Percentiles rank a stretch among this genome's conserved stretches.
phyloP scores from a whole-genome alignment of 2,329 filamentous ascomycete genomes.

The Periconia digitata region DNA sequence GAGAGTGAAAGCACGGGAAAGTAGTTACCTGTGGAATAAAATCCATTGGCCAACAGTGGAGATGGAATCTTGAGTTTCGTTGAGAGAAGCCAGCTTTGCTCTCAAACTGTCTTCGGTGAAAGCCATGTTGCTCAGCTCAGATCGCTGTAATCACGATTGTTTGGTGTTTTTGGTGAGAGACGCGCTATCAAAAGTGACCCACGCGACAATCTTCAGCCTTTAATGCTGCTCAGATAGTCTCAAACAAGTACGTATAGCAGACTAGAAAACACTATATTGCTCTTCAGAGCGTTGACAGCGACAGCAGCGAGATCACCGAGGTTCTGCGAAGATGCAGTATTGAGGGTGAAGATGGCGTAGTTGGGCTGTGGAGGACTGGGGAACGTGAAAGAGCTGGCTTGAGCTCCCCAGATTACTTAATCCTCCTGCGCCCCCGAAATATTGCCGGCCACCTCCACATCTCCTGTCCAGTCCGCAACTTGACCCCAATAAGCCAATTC shows the following conservation, averaged over 20 bases:
- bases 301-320: background rate
- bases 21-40: slow-evolving; percentile 87
- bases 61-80: slow-evolving; percentile 97
- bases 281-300: slow-evolving; percentile 1
- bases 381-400: background rate
- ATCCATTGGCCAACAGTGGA: slow-evolving; percentile 98
- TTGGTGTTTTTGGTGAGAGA: background rate
- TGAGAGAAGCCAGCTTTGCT: slow-evolving; percentile 90
- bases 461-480: background rate
- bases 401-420: background rate
- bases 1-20: too few species aligned
- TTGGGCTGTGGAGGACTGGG: background rate
- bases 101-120: slow-evolving; percentile 95
- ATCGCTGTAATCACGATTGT: background rate
- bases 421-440: background rate
- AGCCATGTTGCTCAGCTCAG: slow-evolving; percentile 63
- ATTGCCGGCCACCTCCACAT: background rate
- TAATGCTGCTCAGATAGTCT: background rate
- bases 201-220: slow-evolving; percentile 21
- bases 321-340: background rate
- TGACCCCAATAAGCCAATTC: slow-evolving; percentile 1
- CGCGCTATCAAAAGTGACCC: slow-evolving; percentile 6
- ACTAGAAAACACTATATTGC: slow-evolving; percentile 10
- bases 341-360: background rate
- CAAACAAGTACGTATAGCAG: slow-evolving; percentile 2